phyloP scores from a whole-genome alignment of 2,329 filamentous ascomycete species.

The Pseudocercospora eumusae region DNA sequence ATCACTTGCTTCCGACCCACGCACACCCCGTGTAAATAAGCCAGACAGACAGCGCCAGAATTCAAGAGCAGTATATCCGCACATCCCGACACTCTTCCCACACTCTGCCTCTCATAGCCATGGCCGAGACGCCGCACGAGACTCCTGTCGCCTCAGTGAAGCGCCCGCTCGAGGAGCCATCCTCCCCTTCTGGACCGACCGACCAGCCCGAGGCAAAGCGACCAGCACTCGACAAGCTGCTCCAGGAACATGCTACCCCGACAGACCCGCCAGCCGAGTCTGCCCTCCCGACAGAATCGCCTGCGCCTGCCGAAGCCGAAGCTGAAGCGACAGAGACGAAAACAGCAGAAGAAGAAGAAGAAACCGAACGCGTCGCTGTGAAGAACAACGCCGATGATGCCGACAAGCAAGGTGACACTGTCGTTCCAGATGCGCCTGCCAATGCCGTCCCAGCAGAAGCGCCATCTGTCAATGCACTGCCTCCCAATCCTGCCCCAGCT shows the following conservation, averaged over 20 bases:
- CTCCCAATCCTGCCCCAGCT: slow-evolving; percentile 13
- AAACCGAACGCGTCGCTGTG: slow-evolving; percentile 45
- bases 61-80: background rate
- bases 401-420: slow-evolving; percentile 67
- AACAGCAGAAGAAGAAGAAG: slow-evolving; percentile 29
- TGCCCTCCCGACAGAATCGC: slow-evolving; percentile 40
- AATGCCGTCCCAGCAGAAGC: slow-evolving; percentile 48
- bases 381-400: slow-evolving; percentile 48
- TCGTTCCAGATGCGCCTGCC: slow-evolving; percentile 62
- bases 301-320: slow-evolving; percentile 8
- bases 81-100: background rate
- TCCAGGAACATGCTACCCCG: slow-evolving; percentile 61
- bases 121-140: slow-evolving; percentile 44
- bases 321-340: slow-evolving; percentile 28
- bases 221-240: slow-evolving; percentile 88
- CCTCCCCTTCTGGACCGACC: slow-evolving; percentile 84
- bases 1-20: slow-evolving; percentile 12
- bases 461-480: slow-evolving; percentile 10
- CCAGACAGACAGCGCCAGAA: slow-evolving; percentile 6
- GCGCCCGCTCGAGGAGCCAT: slow-evolving; percentile 94
- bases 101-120: slow-evolving; percentile 16
- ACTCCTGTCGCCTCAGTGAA: slow-evolving; percentile 68
- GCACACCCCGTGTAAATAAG: slow-evolving; percentile 12
- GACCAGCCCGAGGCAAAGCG: slow-evolving; percentile 98
- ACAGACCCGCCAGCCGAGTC: slow-evolving; percentile 32